These are phyloP conservation scores for Neurospora sp. DNA, from an alignment of 495 filamentous ascomycete species.

Conservation along the genomic window DNA sequence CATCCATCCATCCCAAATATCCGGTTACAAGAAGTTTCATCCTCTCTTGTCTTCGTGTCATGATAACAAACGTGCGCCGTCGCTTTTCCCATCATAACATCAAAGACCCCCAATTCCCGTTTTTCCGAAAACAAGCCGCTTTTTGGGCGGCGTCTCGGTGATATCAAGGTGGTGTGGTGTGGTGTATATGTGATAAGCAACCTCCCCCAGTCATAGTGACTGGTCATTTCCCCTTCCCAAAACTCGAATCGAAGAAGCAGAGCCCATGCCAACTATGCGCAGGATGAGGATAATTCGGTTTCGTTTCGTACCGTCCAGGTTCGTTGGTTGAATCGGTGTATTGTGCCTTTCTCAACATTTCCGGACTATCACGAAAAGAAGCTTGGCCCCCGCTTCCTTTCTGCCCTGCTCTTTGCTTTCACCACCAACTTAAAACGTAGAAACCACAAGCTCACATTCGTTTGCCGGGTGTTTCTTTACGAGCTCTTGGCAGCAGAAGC, in stretches of 20 bases:
- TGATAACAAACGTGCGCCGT: background rate
- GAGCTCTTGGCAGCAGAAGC: constrained; percentile 23
- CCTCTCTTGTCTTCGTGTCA: background rate
- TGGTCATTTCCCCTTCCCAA: background rate
- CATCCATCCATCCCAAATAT: background rate
- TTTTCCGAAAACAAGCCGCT: background rate
- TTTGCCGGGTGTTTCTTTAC: constrained; percentile 6
- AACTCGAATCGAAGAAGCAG: background rate
- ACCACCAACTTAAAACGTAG: background rate
- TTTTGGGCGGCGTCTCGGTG: background rate
- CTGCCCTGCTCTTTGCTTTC: background rate
- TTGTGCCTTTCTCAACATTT: background rate
- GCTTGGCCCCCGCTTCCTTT: background rate
- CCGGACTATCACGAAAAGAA: background rate
- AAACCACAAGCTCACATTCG: background rate
- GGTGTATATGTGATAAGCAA: background rate
- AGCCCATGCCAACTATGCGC: background rate
- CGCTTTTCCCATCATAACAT: background rate
- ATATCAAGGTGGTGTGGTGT: background rate
- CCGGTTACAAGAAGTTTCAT: background rate
- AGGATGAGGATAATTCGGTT: background rate
- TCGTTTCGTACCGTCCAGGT: background rate
- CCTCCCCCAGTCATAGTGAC: background rate
- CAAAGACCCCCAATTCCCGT: background rate
- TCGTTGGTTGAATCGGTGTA: background rate